These are phyloP conservation scores for Rhazya stricta DNA, from an alignment of 257 asterid genomes.

Conservation along the genomic window DNA sequence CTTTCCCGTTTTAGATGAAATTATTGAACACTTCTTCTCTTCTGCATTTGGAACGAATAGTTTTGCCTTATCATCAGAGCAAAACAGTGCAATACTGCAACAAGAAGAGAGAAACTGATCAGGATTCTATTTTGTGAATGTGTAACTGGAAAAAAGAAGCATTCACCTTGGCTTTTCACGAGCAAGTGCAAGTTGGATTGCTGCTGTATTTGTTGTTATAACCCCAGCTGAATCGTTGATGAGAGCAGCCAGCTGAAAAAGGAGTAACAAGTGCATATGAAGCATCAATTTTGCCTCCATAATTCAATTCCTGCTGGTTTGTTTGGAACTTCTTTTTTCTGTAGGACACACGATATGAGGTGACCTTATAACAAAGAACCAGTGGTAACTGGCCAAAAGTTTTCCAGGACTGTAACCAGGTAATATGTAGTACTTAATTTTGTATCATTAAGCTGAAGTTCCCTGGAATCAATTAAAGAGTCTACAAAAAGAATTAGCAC, in stretches of 20 bases:
- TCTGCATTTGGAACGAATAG: constrained; percentile 57
- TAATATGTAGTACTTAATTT: too few species aligned
- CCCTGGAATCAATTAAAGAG: neutral
- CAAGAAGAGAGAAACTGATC: constrained; percentile 4
- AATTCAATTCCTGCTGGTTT: neutral
- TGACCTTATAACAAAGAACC: neutral
- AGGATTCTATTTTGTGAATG: neutral
- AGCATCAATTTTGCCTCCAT: neutral
- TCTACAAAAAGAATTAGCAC: too few species aligned
- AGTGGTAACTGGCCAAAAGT: neutral
- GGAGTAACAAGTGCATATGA: neutral
- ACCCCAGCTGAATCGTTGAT: constrained; percentile 83
- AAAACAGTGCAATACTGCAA: constrained; percentile 64
- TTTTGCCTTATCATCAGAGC: constrained; percentile 63
- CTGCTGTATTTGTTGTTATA: constrained; percentile 75
- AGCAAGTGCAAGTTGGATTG: constrained; percentile 72
- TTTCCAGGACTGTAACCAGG: neutral
- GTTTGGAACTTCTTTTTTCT: neutral
- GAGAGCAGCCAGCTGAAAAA: constrained; percentile 66
- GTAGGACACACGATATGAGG: neutral
- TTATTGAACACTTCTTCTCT: constrained; percentile 58
- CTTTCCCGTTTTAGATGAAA: constrained; percentile 75
- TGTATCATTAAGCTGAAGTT: neutral
- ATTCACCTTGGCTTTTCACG: constrained; percentile 79
- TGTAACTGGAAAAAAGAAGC: neutral